phyloP scores from a whole-genome alignment of 2,329 filamentous ascomycete species.

The Xylaria multiplex region DNA sequence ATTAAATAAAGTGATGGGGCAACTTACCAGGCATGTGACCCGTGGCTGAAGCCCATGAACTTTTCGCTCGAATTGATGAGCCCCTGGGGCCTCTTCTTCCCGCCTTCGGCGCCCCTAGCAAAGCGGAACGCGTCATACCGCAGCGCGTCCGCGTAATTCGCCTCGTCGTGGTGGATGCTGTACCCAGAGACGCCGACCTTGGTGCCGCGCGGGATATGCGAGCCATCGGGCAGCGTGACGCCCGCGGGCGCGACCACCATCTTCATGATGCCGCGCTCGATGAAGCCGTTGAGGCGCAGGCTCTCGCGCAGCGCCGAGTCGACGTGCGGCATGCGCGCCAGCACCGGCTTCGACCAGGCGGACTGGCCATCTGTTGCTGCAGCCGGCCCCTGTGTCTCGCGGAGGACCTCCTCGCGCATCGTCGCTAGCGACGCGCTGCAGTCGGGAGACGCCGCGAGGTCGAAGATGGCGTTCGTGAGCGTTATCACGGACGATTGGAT shows the following conservation, averaged over 20 bases:
- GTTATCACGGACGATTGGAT: conserved; percentile 54
- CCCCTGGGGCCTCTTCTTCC: conserved; percentile 35
- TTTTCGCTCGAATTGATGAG: conserved; percentile 49
- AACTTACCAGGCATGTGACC: conserved; percentile 51
- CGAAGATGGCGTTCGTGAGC: conserved; percentile 52
- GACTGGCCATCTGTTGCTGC: too few species aligned
- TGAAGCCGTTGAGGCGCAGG: conserved; percentile 53
- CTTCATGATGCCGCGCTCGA: conserved; percentile 51
- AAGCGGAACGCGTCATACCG: conserved; percentile 55
- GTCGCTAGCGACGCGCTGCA: conserved; percentile 41
- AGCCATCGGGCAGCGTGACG: conserved; percentile 49
- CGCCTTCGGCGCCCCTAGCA: conserved; percentile 29
- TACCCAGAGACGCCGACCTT: conserved; percentile 52
- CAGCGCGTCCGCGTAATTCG: conserved; percentile 48
- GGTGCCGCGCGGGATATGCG: conserved; percentile 49
- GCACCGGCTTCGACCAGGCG: conserved; percentile 49
- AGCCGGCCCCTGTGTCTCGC: conserved; percentile 37
- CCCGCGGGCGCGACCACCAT: conserved; percentile 50
- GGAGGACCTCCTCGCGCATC: conserved; percentile 51
- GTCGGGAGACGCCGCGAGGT: conserved; percentile 49
- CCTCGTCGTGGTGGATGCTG: conserved; percentile 49
- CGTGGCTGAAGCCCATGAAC: conserved; percentile 53
- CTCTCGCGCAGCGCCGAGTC: conserved; percentile 57
- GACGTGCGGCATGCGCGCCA: conserved; percentile 52
- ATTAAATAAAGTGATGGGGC: background rate